phyloP scores from a whole-genome alignment of 352 stramenopile genomes.

The Globisporangium splendens region DNA sequence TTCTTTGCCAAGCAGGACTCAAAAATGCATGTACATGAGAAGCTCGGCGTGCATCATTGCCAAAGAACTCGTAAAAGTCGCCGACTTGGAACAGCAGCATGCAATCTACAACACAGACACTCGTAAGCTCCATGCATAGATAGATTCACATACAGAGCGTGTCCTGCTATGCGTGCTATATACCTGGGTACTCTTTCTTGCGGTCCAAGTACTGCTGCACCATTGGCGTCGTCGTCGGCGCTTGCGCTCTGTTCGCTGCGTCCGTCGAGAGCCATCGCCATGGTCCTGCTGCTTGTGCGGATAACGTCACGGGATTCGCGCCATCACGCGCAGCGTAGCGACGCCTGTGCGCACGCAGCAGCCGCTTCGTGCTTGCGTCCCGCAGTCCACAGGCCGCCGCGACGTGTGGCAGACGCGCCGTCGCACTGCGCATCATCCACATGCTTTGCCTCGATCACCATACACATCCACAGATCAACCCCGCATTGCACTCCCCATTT shows the following conservation, averaged over 20 bases:
- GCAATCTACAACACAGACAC: slow-evolving; percentile 39
- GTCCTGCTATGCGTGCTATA: neutral
- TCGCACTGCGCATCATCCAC: too few species aligned
- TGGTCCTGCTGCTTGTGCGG: neutral
- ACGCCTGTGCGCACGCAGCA: neutral
- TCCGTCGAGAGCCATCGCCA: neutral
- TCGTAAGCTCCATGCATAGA: neutral
- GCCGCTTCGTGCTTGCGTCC: too few species aligned
- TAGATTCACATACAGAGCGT: neutral
- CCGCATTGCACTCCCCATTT: too few species aligned
- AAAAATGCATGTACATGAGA: slow-evolving; percentile 42
- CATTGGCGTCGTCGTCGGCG: slow-evolving; percentile 44
- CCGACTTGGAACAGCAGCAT: slow-evolving; percentile 83
- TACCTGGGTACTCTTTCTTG: slow-evolving; percentile 77
- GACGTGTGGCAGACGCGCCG: too few species aligned
- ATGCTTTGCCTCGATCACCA: too few species aligned
- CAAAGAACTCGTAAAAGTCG: slow-evolving; percentile 86
- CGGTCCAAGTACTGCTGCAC: slow-evolving; percentile 66
- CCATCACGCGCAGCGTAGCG: neutral
- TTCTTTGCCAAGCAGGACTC: too few species aligned
- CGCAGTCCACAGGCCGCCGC: too few species aligned
- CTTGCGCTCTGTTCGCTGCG: neutral
- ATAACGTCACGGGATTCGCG: neutral
- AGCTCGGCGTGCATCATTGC: slow-evolving; percentile 61
- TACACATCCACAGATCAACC: too few species aligned